A percentile compares a stretch with the other conserved stretches of the same genome.
Evolutionary conservation across 129 eudicot genomes (phyloP).

Genomic region (Pulicaria dysenterica): DNA sequence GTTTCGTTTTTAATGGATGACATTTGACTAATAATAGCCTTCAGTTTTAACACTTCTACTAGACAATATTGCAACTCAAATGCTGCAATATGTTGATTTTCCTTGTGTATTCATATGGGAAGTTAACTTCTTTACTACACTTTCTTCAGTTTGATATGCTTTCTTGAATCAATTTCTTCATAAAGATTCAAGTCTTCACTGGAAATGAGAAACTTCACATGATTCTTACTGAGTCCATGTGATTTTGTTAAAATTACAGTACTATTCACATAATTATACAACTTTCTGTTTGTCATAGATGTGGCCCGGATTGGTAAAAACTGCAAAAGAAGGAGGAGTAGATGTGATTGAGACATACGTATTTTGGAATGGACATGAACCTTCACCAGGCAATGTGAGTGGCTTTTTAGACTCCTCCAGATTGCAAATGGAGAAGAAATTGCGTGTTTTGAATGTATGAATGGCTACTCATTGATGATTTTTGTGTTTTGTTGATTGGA

Average conservation of each 20-base stretch:
- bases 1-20: not conserved
- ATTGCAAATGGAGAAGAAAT: constrained; percentile 4
- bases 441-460: not conserved
- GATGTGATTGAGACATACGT: constrained; percentile 92
- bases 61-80: not conserved
- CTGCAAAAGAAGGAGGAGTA: constrained; percentile 94
- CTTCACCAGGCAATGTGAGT: constrained; percentile 82
- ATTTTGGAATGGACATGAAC: constrained; percentile 99
- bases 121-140: constrained; percentile 11
- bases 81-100: not conserved
- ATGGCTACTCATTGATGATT: not conserved
- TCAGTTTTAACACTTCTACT: not conserved
- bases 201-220: constrained; percentile 3
- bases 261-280: not conserved
- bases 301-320: constrained; percentile 95
- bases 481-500: constrained; percentile 13
- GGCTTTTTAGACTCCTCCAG: not conserved
- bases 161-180: not conserved
- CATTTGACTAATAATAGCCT: not conserved
- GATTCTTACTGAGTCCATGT: not conserved
- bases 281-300: constrained; percentile 47
- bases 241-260: constrained; percentile 3
- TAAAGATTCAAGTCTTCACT: not conserved
- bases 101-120: not conserved
- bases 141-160: constrained; percentile 4